These are phyloP conservation scores for Aspergillus steynii DNA, from an alignment of 495 filamentous ascomycete genomes.

Conservation along the genomic window DNA sequence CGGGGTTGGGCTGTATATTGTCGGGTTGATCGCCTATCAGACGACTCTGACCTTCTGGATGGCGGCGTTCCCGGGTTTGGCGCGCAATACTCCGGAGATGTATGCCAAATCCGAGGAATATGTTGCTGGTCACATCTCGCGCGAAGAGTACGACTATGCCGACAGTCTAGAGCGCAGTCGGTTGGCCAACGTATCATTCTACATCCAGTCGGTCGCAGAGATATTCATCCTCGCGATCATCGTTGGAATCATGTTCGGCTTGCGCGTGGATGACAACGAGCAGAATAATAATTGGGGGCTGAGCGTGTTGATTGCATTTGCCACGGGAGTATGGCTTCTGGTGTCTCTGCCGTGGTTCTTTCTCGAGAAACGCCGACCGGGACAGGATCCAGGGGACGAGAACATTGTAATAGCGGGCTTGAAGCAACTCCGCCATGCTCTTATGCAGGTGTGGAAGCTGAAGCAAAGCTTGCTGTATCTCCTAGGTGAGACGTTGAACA, in stretches of 20 bases:
- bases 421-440: slow-evolving; percentile 58
- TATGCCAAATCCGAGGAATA: slow-evolving; percentile 55
- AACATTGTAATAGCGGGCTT: slow-evolving; percentile 56
- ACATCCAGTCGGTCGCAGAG: slow-evolving; percentile 60
- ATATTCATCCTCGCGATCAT: slow-evolving; percentile 61
- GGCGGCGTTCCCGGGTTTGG: slow-evolving; percentile 62
- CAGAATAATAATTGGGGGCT: slow-evolving; percentile 66
- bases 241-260: slow-evolving; percentile 62
- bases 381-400: slow-evolving; percentile 48
- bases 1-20: slow-evolving; percentile 59
- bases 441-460: slow-evolving; percentile 59
- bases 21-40: slow-evolving; percentile 66
- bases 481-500: slow-evolving; percentile 39
- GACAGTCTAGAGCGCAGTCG: slow-evolving; percentile 63
- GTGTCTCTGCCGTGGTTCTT: slow-evolving; percentile 64
- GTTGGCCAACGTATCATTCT: slow-evolving; percentile 62
- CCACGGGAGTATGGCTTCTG: slow-evolving; percentile 61
- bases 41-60: slow-evolving; percentile 69
- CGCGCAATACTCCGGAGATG: slow-evolving; percentile 56
- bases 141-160: slow-evolving; percentile 60
- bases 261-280: slow-evolving; percentile 57
- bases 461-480: slow-evolving; percentile 66
- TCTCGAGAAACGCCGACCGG: slow-evolving; percentile 61
- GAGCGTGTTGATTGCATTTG: slow-evolving; percentile 64
- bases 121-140: slow-evolving; percentile 49